These are phyloP conservation scores for Macrolepiota fuliginosa DNA, from an alignment of 768 basidiomycete species.

Conservation along the genomic window DNA sequence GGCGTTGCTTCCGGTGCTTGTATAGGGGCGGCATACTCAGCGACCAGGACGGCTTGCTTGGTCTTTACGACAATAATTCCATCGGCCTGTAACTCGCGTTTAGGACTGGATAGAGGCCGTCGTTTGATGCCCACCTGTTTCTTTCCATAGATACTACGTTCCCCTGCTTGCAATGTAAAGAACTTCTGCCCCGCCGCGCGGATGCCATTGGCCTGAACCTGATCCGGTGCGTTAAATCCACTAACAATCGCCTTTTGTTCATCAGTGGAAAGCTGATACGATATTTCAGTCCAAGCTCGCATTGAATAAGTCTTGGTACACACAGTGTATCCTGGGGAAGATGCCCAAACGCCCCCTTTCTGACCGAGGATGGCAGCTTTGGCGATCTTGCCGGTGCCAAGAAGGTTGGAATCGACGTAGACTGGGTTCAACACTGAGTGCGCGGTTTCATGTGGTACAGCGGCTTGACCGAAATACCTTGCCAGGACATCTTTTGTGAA, in stretches of 20 bases:
- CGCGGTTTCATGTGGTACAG: not conserved
- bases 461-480: conserved; percentile 39
- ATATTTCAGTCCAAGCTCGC: not conserved
- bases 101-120: not conserved
- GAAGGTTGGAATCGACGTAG: conserved; percentile 79
- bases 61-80: conserved; percentile 79
- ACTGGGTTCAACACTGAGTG: conserved; percentile 37
- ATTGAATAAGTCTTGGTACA: conserved; percentile 20
- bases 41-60: conserved; percentile 80
- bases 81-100: conserved; percentile 48
- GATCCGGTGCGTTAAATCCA: conserved; percentile 40
- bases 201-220: conserved; percentile 56
- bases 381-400: conserved; percentile 70
- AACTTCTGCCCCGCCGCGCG: conserved; percentile 70
- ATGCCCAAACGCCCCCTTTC: conserved; percentile 77
- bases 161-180: conserved; percentile 53
- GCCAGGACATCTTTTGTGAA: conserved; percentile 61
- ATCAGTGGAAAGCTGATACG: conserved; percentile 51
- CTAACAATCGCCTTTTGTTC: conserved; percentile 61
- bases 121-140: conserved; percentile 52
- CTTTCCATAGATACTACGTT: conserved; percentile 69
- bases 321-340: conserved; percentile 56
- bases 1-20: conserved; percentile 67
- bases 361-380: conserved; percentile 77
- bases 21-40: conserved; percentile 63